Conservation (phyloP, 2,329 filamentous ascomycete genomes). For the Apiospora hydei region DNA sequence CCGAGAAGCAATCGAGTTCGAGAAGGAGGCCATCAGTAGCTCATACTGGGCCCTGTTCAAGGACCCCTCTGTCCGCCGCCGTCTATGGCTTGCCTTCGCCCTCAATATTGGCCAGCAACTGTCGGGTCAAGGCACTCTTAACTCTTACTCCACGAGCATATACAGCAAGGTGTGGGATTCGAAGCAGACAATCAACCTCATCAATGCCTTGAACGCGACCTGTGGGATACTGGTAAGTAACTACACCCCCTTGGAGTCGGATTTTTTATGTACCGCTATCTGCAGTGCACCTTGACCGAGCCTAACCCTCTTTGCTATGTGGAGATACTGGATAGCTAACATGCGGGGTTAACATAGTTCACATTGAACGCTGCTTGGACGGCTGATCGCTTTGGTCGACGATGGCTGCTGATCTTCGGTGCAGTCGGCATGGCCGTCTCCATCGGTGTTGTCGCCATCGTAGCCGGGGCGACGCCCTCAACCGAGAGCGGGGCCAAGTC, state of each 20-base stretch:
- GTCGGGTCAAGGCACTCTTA: constrained; percentile 75
- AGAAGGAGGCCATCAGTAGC: constrained; percentile 71
- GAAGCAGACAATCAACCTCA: constrained; percentile 68
- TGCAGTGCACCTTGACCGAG: neutral
- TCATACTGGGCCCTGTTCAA: constrained; percentile 73
- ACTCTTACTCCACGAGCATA: constrained; percentile 76
- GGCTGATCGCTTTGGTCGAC: constrained; percentile 74
- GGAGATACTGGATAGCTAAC: neutral
- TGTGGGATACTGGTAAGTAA: constrained; percentile 64
- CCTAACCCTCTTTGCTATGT: neutral
- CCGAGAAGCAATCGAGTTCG: constrained; percentile 73
- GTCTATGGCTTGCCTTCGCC: constrained; percentile 69
- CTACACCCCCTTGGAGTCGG: too few relatives aligned
- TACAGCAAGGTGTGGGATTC: constrained; percentile 74
- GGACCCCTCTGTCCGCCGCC: constrained; percentile 72
- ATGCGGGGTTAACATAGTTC: constrained; percentile 48
- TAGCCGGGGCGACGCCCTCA: constrained; percentile 58
- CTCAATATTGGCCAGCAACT: constrained; percentile 77
- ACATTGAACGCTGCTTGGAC: constrained; percentile 78
- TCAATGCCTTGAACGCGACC: constrained; percentile 78
- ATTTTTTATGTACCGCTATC: too few relatives aligned
- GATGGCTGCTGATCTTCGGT: constrained; percentile 73
- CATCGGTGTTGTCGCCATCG: constrained; percentile 69
- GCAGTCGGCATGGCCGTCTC: constrained; percentile 72
- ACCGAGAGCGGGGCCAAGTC: constrained; percentile 61